Conservation (phyloP, 2,329 filamentous ascomycete genomes). For the Colletotrichum sp. region DNA sequence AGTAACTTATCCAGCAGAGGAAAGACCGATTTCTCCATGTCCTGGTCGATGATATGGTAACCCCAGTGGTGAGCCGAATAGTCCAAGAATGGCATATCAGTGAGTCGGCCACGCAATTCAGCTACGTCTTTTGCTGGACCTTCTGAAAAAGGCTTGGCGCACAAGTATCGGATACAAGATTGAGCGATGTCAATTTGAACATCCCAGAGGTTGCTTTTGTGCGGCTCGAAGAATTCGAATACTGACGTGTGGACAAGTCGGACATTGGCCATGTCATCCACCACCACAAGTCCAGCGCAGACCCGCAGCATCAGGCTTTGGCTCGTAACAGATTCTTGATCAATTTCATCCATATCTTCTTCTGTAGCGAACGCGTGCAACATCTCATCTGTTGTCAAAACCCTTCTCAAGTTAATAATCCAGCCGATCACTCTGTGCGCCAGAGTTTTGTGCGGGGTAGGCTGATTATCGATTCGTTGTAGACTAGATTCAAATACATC, state of each 20-base stretch:
- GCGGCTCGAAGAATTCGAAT: background rate
- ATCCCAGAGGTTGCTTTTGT: background rate
- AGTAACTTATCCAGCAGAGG: background rate
- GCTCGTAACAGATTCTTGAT: accelerated
- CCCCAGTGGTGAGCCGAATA: background rate
- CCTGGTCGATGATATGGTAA: background rate
- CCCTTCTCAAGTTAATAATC: background rate
- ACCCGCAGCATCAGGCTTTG: background rate
- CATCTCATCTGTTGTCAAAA: background rate
- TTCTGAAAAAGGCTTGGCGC: background rate
- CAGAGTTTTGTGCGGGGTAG: accelerated
- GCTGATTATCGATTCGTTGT: background rate
- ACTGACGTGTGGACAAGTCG: background rate
- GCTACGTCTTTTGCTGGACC: background rate
- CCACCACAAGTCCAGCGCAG: background rate
- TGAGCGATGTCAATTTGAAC: background rate
- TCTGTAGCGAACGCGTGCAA: background rate
- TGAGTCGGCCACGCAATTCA: background rate
- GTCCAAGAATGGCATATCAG: background rate
- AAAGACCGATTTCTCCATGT: background rate
- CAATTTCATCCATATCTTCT: background rate
- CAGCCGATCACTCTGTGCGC: background rate
- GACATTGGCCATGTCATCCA: background rate
- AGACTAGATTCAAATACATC: background rate
- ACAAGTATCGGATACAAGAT: background rate